Base-by-base conservation (phyloP, 352 stramenopile genomes). In the Pythium biforme region DNA sequence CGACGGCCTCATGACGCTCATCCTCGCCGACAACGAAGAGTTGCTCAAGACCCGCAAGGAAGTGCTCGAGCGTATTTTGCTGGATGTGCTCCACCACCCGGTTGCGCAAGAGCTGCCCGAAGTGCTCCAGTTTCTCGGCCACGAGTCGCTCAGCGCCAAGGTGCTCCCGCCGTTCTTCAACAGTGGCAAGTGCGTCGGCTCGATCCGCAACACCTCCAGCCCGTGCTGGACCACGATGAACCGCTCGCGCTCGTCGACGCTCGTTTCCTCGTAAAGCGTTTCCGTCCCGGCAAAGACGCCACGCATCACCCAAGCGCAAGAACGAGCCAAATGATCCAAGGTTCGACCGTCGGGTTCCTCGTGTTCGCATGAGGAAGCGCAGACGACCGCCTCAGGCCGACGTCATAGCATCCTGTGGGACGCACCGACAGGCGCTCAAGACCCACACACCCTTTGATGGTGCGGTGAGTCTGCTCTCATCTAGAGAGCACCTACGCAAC, bases 1-100 rank as follows among this genome's bases (percentile, higher is more conserved):
- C n/a, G 81, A 90, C 62, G 82, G 81, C 7, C 72, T 90, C 37
- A 82, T 90, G 67, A 90, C 81, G 43, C 77, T 90, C 45, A 76
- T 90, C 59, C 73, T 89, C 33, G 79, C 79, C 22, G 81, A 88
- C 75, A 88, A 79, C 59, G 74, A 89, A 56, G 79, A 77, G 64
- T 64, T 86, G 34, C 68, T 90, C 56, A 70, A 71, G 50, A 78
- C 77, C 40, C 79, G 82, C 63, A 88, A 86, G 69, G 72, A 87
- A 52, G 68, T 77, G 15, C 73, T 89, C 9, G 74, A 86, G 47
- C 76, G 73, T 33, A 77, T 82, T 56, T 60, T 90, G 14, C 61
- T 79, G 29, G 73, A 84, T 55, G 76, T 89, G 43, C 69, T 88
- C 49, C 64, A 75, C 34, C 81, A 90, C 66, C 64, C 77, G 3